Base-by-base conservation (phyloP, 1,139 yeast species). In the Yamadazyma triangularis region DNA sequence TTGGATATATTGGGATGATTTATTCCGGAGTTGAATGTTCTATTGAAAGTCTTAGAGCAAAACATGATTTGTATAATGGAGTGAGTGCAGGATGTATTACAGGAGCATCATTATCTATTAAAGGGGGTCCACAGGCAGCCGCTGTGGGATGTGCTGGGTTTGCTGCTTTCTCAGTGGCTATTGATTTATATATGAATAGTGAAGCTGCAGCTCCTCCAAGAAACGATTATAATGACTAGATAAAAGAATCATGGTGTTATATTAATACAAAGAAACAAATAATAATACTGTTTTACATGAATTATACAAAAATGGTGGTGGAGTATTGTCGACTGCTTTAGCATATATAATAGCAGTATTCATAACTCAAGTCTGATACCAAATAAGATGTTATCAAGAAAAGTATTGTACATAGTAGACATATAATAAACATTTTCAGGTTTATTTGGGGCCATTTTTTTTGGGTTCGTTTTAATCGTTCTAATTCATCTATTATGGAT, bases 21-120 rank as follows among this genome's bases (percentile, higher is more conserved):
- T 91, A 85, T 56, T 77, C 96, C 3, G 97, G 97, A 18, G 94
- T 91, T 3, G 98, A 91, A 56, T 91, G 98, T 64, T 73, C 82
- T 28, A 78, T 91, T 36, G 98, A 91, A 58, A 67, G 77, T 47
- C 60, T 85, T 35, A 67, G 98, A 47, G 98, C 96, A 4, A 88
- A 86, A 50, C 89, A 84, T 52, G 98, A 91, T 58, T 75, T 89
- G 14, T 88, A 84, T 63, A 91, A 91, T 53, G 96, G 97, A 28
- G 78, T 86, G 3, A 71, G 78, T 32, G 97, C 98, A 4, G 98
- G 98, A 2, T 91, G 97, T 58, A 67, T 89, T 33, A 91, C 98
- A 0, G 98, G 97, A 27, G 81, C 78, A 13, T 97, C 96, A 0
- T 70, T 91, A 37, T 94, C 97, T 3, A 73, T 85, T 42, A 86